Percentiles rank a stretch among this genome's conserved stretches.
Evolutionary conservation across 805 yeast genomes (phyloP).

Genomic region (Nakazawaea anatomiae): DNA sequence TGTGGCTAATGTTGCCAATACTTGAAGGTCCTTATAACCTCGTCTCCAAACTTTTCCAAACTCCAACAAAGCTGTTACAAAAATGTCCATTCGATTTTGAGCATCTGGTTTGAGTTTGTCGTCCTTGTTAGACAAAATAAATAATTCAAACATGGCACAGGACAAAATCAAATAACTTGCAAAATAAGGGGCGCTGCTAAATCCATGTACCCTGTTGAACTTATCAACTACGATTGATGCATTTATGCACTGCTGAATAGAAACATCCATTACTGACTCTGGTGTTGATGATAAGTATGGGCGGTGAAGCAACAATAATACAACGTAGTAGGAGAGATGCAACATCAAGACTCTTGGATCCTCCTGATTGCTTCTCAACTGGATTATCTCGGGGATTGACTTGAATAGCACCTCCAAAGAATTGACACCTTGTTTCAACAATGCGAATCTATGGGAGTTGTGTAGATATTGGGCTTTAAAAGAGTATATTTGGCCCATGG

Average conservation of each 20-base stretch:
- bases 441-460: conserved; percentile 23
- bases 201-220: conserved; percentile 13
- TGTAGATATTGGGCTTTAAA: conserved; percentile 27
- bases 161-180: conserved; percentile 26
- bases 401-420: conserved; percentile 17
- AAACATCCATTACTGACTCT: conserved; percentile 18
- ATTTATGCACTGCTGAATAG: conserved; percentile 18
- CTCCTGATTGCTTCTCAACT: conserved; percentile 10
- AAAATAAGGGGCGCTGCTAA: conserved; percentile 23
- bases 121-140: conserved; percentile 21
- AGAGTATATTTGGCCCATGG: conserved; percentile 27
- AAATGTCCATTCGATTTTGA: conserved; percentile 14
- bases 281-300: conserved; percentile 26
- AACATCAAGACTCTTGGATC: conserved; percentile 21
- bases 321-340: conserved; percentile 24
- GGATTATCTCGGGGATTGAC: conserved; percentile 18
- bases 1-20: conserved; percentile 18
- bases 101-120: conserved; percentile 16
- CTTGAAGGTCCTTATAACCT: conserved; percentile 24
- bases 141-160: conserved; percentile 26
- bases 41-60: conserved; percentile 24
- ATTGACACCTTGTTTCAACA: conserved; percentile 23
- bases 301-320: conserved; percentile 21
- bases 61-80: conserved; percentile 17
- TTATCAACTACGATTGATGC: conserved; percentile 17